Percentiles rank a stretch among this genome's conserved stretches.
phyloP scores from a whole-genome alignment of 1,284 basidiomycete genomes.

The Cutaneotrichosporon dermatis region DNA sequence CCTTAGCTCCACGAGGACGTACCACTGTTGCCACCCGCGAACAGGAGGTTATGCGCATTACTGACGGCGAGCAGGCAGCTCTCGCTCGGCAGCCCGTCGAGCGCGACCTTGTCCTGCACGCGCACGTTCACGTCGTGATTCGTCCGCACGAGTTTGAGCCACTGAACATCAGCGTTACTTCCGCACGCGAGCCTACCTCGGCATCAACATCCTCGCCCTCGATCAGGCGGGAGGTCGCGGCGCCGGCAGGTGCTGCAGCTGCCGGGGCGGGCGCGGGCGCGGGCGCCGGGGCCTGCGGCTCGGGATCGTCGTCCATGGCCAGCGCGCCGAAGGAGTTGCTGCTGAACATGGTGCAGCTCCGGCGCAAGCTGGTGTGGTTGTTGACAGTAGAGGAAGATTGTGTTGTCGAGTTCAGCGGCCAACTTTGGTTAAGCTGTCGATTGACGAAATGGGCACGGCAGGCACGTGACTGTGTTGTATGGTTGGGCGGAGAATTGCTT shows the following conservation, averaged over 20 bases:
- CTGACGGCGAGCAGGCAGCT: conserved; percentile 49
- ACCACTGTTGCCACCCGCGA: conserved; percentile 43
- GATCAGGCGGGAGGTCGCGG: conserved; percentile 18
- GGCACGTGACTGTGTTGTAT: too few relatives aligned
- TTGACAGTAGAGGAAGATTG: background rate
- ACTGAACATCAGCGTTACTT: conserved; percentile 28
- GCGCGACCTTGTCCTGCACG: conserved; percentile 37
- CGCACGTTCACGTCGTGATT: conserved; percentile 47
- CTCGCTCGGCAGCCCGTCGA: conserved; percentile 40
- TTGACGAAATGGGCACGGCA: too few relatives aligned
- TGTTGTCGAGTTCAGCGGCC: background rate
- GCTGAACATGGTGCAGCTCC: conserved; percentile 23
- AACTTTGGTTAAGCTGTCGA: conserved; percentile 2
- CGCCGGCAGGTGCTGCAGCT: conserved; percentile 15
- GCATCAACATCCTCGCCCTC: conserved; percentile 44
- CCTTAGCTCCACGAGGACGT: background rate
- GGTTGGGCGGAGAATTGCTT: too few relatives aligned
- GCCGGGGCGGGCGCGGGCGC: background rate
- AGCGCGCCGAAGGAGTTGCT: conserved; percentile 37
- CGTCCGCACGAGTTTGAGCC: conserved; percentile 46
- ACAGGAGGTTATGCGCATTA: conserved; percentile 43
- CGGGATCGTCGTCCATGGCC: conserved; percentile 21
- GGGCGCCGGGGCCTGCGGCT: background rate
- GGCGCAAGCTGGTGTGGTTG: background rate
- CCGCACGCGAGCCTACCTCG: conserved; percentile 26